Conservation (phyloP, 495 filamentous ascomycete species). For the Lepidopterella palustris region DNA sequence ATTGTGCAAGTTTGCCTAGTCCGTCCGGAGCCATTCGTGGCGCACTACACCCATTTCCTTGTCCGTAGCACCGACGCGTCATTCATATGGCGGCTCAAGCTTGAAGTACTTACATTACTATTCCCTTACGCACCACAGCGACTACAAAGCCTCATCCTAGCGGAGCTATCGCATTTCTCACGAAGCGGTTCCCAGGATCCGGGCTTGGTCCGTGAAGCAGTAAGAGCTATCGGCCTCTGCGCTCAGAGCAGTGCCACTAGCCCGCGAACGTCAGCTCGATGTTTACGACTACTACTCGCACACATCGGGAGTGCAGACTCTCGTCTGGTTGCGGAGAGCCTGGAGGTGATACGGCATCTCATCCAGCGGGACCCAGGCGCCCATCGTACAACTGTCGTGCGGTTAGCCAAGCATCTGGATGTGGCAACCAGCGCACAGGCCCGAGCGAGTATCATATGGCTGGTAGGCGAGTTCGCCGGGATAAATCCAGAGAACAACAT, state of each 20-base stretch:
- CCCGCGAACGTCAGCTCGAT: constrained; percentile 46
- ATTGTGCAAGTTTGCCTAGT: constrained; percentile 80
- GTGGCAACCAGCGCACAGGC: constrained; percentile 76
- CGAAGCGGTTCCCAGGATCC: constrained; percentile 57
- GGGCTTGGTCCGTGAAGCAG: constrained; percentile 75
- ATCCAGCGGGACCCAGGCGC: constrained; percentile 82
- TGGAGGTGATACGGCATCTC: constrained; percentile 90
- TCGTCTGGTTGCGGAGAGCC: constrained; percentile 77
- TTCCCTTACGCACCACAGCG: constrained; percentile 74
- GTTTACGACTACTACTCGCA: constrained; percentile 70
- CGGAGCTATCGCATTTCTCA: constrained; percentile 89
- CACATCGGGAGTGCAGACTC: constrained; percentile 82
- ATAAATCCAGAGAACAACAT: constrained; percentile 74
- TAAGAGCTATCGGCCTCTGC: constrained; percentile 87
- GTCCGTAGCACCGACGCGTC: constrained; percentile 74
- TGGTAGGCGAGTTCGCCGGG: constrained; percentile 89
- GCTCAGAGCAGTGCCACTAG: constrained; percentile 59
- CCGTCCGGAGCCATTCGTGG: constrained; percentile 68
- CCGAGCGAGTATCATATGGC: constrained; percentile 90
- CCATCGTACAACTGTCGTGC: constrained; percentile 74
- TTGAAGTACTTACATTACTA: constrained; percentile 81
- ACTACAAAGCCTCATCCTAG: constrained; percentile 76
- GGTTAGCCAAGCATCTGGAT: constrained; percentile 87
- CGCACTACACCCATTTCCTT: constrained; percentile 80
- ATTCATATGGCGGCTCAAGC: constrained; percentile 79